These are phyloP conservation scores for Aspergillus sclerotioniger DNA, from an alignment of 495 filamentous ascomycete genomes.

Conservation along the genomic window DNA sequence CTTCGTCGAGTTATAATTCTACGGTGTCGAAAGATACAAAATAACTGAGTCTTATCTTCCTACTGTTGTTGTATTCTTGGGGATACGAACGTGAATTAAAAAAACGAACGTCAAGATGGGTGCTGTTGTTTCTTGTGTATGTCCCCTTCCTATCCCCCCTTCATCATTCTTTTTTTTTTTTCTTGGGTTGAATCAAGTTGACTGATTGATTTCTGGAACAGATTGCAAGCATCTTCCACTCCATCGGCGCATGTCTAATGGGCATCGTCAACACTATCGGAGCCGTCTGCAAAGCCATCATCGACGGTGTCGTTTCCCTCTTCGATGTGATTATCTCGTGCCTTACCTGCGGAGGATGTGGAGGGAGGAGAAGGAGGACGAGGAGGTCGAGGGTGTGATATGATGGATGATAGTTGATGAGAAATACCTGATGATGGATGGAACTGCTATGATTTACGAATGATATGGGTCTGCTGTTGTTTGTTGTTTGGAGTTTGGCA, in stretches of 20 bases:
- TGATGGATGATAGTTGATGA: slow-evolving; percentile 7
- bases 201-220: slow-evolving; percentile 29
- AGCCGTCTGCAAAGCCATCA: slow-evolving; percentile 70
- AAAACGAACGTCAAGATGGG: slow-evolving; percentile 88
- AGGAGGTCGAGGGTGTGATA: slow-evolving; percentile 26
- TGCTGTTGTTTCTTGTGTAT: slow-evolving; percentile 92
- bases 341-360: slow-evolving; percentile 73
- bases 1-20: slow-evolving; percentile 1
- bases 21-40: neutral
- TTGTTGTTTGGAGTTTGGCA: neutral
- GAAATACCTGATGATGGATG: neutral
- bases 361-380: slow-evolving; percentile 36
- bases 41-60: neutral
- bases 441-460: neutral
- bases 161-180: neutral
- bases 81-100: too few species aligned
- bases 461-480: neutral
- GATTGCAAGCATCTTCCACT: slow-evolving; percentile 75
- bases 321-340: slow-evolving; percentile 83
- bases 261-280: slow-evolving; percentile 80
- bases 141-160: slow-evolving; percentile 34
- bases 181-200: too few species aligned
- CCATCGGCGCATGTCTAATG: slow-evolving; percentile 83
- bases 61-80: too few species aligned
- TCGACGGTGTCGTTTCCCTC: slow-evolving; percentile 75